Evolutionary conservation across 2,329 filamentous ascomycete genomes (phyloP).

Genomic region (Tolypocladium pustulatum): DNA sequence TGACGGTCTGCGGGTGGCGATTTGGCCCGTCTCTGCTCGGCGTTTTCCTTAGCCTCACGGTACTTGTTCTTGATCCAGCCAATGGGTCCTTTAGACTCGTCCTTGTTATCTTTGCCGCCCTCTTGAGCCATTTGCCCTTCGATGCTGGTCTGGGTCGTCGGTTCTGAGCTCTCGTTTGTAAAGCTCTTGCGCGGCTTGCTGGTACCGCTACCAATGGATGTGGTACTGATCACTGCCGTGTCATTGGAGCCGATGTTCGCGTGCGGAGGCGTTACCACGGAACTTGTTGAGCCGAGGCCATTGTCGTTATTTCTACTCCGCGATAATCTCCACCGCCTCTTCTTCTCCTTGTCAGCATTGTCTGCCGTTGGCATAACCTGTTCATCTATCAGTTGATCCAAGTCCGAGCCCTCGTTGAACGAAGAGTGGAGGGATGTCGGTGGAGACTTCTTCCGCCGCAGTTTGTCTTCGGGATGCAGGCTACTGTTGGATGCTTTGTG

Average conservation of each 20-base stretch:
- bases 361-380: slow-evolving; percentile 23
- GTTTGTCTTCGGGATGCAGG: slow-evolving; percentile 32
- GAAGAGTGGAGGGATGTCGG: slow-evolving; percentile 67
- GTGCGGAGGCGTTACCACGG: slow-evolving; percentile 31
- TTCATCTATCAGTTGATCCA: slow-evolving; percentile 59
- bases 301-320: slow-evolving; percentile 49
- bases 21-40: slow-evolving; percentile 44
- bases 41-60: slow-evolving; percentile 47
- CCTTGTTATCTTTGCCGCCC: slow-evolving; percentile 29
- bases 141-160: slow-evolving; percentile 22
- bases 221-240: slow-evolving; percentile 55
- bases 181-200: slow-evolving; percentile 37
- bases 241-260: slow-evolving; percentile 48
- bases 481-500: slow-evolving; percentile 31
- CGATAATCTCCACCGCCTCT: slow-evolving; percentile 63
- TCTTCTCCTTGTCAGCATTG: slow-evolving; percentile 55
- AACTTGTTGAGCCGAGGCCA: slow-evolving; percentile 28
- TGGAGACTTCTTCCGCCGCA: slow-evolving; percentile 62
- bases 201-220: slow-evolving; percentile 55
- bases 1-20: slow-evolving; percentile 37
- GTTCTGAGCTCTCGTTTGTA: slow-evolving; percentile 39
- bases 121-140: slow-evolving; percentile 30
- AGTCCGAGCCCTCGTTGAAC: slow-evolving; percentile 72
- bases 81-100: slow-evolving; percentile 40
- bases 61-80: slow-evolving; percentile 52